Evolutionary conservation across 208 protist species (phyloP).

Genomic region (Leishmania tarentolae): DNA sequence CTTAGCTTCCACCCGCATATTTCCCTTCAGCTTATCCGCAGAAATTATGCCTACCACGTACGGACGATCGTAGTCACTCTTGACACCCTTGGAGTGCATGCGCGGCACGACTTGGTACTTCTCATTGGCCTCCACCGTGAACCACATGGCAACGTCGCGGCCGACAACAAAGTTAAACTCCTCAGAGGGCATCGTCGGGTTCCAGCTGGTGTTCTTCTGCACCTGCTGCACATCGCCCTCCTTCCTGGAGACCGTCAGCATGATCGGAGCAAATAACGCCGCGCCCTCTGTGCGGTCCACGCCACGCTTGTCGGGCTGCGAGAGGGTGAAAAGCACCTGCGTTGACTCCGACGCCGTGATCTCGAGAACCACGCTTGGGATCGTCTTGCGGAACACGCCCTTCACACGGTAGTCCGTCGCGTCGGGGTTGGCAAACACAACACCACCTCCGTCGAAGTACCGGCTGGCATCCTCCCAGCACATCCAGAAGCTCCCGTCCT

Average conservation of each 20-base stretch:
- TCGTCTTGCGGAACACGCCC: slow-evolving; percentile 45
- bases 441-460: slow-evolving; percentile 73
- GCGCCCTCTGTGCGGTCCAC: slow-evolving; percentile 20
- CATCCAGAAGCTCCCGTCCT: slow-evolving; percentile 54
- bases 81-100: slow-evolving; percentile 56
- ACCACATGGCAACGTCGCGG: slow-evolving; percentile 59
- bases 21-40: slow-evolving; percentile 29
- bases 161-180: slow-evolving; percentile 61
- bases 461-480: slow-evolving; percentile 45
- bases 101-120: slow-evolving; percentile 72
- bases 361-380: slow-evolving; percentile 55
- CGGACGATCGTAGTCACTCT: slow-evolving; percentile 36
- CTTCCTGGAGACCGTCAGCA: slow-evolving; percentile 49
- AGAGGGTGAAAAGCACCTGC: slow-evolving; percentile 47
- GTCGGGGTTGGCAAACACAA: slow-evolving; percentile 28
- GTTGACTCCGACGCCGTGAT: slow-evolving; percentile 43
- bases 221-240: slow-evolving; percentile 28
- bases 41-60: slow-evolving; percentile 59
- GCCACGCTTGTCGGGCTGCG: slow-evolving; percentile 77
- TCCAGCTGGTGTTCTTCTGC: slow-evolving; percentile 38
- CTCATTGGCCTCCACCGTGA: slow-evolving; percentile 53
- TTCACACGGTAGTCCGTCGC: slow-evolving; percentile 59
- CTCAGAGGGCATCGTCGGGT: slow-evolving; percentile 33
- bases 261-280: slow-evolving; percentile 48
- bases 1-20: slow-evolving; percentile 47